phyloP scores from a whole-genome alignment of 306 rosid genomes.

The Lotus japonicus region DNA sequence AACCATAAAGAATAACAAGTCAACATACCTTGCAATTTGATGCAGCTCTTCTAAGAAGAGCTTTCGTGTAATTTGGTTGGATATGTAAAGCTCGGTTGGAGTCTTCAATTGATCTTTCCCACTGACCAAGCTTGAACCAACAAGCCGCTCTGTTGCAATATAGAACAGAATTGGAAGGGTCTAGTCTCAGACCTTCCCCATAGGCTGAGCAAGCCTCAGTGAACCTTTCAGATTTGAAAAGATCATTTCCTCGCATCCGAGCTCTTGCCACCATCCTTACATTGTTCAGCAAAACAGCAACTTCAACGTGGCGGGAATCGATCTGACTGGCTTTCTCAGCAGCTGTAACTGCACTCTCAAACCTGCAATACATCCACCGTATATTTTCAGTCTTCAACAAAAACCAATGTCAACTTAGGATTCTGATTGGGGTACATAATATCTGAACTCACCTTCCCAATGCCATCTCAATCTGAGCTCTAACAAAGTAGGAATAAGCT shows the following conservation, averaged over 20 bases:
- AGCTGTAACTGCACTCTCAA: constrained; percentile 83
- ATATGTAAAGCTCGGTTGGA: constrained; percentile 70
- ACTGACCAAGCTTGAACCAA: constrained; percentile 89
- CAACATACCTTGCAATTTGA: constrained; percentile 70
- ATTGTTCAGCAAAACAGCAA: constrained; percentile 54
- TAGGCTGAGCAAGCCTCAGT: constrained; percentile 90
- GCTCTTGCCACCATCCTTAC: constrained; percentile 84
- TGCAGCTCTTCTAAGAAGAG: constrained; percentile 95
- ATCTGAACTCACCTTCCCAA: constrained; percentile 83
- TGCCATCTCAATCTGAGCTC: constrained; percentile 82
- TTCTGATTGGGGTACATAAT: constrained; percentile 17
- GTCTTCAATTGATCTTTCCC: constrained; percentile 86
- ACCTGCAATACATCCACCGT: constrained; percentile 86
- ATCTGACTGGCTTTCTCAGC: constrained; percentile 74
- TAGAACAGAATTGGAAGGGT: constrained; percentile 76
- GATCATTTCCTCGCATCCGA: constrained; percentile 84
- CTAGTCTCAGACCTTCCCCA: constrained; percentile 81
- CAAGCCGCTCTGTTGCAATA: constrained; percentile 95
- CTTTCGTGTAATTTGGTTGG: constrained; percentile 79
- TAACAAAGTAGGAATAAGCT: constrained; percentile 61
- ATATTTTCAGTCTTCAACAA: constrained; percentile 44
- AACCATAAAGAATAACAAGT: neutral
- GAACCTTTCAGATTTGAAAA: constrained; percentile 85
- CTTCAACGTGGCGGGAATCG: constrained; percentile 70
- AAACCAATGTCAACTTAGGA: constrained; percentile 21